phyloP scores from a whole-genome alignment of 2,329 filamentous ascomycete genomes.

The Diplodia corticola region DNA sequence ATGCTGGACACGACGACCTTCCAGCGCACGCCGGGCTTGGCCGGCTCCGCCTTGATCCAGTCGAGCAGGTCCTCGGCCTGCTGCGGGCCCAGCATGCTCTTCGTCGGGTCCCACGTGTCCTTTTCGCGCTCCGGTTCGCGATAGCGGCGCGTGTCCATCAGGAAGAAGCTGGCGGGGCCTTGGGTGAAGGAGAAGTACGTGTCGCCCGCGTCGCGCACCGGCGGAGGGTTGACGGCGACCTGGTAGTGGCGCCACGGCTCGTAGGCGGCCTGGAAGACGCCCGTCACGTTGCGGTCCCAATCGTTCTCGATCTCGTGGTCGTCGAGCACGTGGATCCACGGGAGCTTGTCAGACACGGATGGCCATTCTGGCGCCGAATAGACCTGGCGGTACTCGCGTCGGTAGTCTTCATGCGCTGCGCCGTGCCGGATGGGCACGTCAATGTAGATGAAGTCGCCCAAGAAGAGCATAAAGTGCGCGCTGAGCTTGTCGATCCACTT shows the following conservation, averaged over 20 bases:
- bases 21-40: constrained; percentile 80
- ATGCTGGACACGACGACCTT: constrained; percentile 90
- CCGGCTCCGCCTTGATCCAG: constrained; percentile 69
- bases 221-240: constrained; percentile 77
- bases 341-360: constrained; percentile 72
- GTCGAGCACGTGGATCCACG: constrained; percentile 96
- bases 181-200: constrained; percentile 90
- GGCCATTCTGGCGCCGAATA: constrained; percentile 94
- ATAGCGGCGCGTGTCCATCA: constrained; percentile 88
- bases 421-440: constrained; percentile 85
- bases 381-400: constrained; percentile 90
- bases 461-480: constrained; percentile 70
- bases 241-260: constrained; percentile 90
- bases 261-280: constrained; percentile 74
- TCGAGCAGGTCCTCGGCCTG: constrained; percentile 78
- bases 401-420: constrained; percentile 70
- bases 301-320: constrained; percentile 97
- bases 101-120: constrained; percentile 62
- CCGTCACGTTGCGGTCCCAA: constrained; percentile 80
- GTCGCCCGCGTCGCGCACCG: constrained; percentile 57
- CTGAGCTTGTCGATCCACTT: constrained; percentile 69
- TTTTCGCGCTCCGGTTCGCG: constrained; percentile 66
- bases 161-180: constrained; percentile 90
- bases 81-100: constrained; percentile 81
- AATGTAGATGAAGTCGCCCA: constrained; percentile 86